Evolutionary conservation across 164 flowering plant species (phyloP).

Genomic region (Berberis vulgaris): DNA sequence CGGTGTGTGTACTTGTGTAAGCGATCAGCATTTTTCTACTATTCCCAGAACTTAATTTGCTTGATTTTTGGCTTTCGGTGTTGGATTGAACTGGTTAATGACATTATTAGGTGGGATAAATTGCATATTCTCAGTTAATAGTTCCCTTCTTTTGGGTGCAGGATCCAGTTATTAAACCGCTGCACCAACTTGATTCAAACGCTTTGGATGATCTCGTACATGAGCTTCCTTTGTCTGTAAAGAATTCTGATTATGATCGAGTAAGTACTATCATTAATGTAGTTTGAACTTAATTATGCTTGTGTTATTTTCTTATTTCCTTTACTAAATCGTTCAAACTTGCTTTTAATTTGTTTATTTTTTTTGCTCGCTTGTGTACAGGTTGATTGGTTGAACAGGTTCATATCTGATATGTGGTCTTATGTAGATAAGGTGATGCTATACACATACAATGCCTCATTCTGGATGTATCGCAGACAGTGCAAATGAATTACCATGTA

Average conservation of each 20-base stretch:
- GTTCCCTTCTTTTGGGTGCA: constrained; percentile 12
- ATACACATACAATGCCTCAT: not conserved
- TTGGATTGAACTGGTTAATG: too few relatives aligned
- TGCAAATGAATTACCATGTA: not conserved
- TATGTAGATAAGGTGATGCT: constrained; percentile 46
- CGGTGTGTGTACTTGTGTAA: too few relatives aligned
- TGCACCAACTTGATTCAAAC: constrained; percentile 38
- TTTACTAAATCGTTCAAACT: not conserved
- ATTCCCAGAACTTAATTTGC: too few relatives aligned
- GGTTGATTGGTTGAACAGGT: constrained; percentile 91
- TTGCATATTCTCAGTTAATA: too few relatives aligned
- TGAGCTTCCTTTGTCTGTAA: constrained; percentile 76
- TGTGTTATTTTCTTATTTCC: too few relatives aligned
- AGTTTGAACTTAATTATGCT: not conserved
- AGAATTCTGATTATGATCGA: constrained; percentile 72
- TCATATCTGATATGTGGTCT: constrained; percentile 69
- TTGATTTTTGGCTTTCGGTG: too few relatives aligned
- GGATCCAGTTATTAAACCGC: constrained; percentile 50
- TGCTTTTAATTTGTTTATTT: not conserved
- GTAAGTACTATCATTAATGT: constrained; percentile 25
- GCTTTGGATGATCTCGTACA: constrained; percentile 43
- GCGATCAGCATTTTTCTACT: too few relatives aligned
- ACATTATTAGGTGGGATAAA: too few relatives aligned
- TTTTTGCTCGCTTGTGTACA: constrained; percentile 16
- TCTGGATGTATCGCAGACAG: not conserved